A percentile compares a stretch with the other conserved stretches of the same genome.
Evolutionary conservation across 2,329 filamentous ascomycete genomes (phyloP).

Genomic region (Tolypocladium capitatum): DNA sequence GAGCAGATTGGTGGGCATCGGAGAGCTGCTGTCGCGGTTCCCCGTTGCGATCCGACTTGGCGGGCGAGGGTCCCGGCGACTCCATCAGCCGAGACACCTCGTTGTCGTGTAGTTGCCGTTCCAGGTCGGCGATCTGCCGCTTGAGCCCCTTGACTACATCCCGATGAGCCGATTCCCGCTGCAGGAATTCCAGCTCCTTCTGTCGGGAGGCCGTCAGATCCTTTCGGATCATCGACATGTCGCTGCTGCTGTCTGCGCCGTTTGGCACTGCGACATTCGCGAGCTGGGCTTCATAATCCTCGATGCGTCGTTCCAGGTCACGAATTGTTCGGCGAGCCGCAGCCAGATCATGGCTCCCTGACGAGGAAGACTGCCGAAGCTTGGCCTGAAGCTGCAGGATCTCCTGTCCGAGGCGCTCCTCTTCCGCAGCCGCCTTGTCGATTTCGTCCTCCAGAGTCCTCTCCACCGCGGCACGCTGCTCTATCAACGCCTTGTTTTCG

Average conservation of each 20-base stretch:
- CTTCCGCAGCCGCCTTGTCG: constrained; percentile 51
- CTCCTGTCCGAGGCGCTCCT: constrained; percentile 45
- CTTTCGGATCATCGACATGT: constrained; percentile 47
- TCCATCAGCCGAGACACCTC: constrained; percentile 36
- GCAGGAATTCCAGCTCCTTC: constrained; percentile 50
- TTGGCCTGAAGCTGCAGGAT: constrained; percentile 37
- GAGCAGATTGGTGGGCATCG: constrained; percentile 43
- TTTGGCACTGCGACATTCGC: constrained; percentile 19
- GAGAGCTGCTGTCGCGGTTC: constrained; percentile 32
- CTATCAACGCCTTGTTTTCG: constrained; percentile 44
- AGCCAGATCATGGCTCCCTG: constrained; percentile 39
- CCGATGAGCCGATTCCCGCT: constrained; percentile 52
- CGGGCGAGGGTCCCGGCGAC: constrained; percentile 32
- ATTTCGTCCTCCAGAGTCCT: constrained; percentile 52
- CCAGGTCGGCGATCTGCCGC: constrained; percentile 51
- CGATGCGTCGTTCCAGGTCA: constrained; percentile 49
- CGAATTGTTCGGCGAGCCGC: constrained; percentile 49
- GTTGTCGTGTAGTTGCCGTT: constrained; percentile 53
- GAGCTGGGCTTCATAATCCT: constrained; percentile 36
- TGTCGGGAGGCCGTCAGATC: constrained; percentile 51
- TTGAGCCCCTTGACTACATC: constrained; percentile 50
- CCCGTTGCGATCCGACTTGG: constrained; percentile 26
- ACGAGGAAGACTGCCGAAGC: constrained; percentile 29
- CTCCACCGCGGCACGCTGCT: constrained; percentile 47
- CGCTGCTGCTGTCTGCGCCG: constrained; percentile 30